These are phyloP conservation scores for Fraxinus quadrangulata DNA, from an alignment of 257 asterid species.

Conservation along the genomic window DNA sequence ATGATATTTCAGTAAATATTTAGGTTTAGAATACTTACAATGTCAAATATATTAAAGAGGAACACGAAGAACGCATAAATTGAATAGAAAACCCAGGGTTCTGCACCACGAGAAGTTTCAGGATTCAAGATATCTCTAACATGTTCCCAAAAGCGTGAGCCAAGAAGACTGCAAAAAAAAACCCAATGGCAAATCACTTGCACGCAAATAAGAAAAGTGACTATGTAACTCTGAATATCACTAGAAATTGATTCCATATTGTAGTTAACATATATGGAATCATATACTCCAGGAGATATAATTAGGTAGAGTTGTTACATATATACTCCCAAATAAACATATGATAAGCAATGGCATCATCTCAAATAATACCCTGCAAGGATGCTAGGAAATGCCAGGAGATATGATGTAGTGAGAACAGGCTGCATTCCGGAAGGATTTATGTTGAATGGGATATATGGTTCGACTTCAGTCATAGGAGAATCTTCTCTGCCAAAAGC, in stretches of 20 bases:
- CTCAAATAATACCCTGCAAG: slow-evolving; percentile 62
- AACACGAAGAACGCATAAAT: slow-evolving; percentile 87
- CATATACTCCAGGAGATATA: too few relatives aligned
- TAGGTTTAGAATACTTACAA: slow-evolving; percentile 61
- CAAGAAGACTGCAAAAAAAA: slow-evolving; percentile 55
- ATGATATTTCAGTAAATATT: background rate
- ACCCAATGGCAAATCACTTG: background rate
- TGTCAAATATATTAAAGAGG: slow-evolving; percentile 91
- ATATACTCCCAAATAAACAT: background rate
- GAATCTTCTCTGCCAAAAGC: slow-evolving; percentile 72
- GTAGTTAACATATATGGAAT: too few relatives aligned
- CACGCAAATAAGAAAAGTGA: background rate
- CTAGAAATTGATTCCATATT: slow-evolving; percentile 6
- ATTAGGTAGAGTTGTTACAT: too few relatives aligned
- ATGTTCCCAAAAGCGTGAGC: slow-evolving; percentile 78
- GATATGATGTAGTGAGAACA: slow-evolving; percentile 87
- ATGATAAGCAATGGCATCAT: background rate
- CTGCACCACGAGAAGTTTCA: slow-evolving; percentile 72
- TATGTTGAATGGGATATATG: slow-evolving; percentile 97
- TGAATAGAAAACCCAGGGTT: slow-evolving; percentile 91
- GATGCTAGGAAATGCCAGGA: slow-evolving; percentile 90
- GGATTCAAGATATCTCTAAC: slow-evolving; percentile 79
- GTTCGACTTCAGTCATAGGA: slow-evolving; percentile 91
- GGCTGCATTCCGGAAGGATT: slow-evolving; percentile 99
- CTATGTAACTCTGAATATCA: background rate